Evolutionary conservation across 495 filamentous ascomycete genomes (phyloP), one percentile per base, ranked within the genome.

Genomic region (Trichoderma asperelloides): DNA sequence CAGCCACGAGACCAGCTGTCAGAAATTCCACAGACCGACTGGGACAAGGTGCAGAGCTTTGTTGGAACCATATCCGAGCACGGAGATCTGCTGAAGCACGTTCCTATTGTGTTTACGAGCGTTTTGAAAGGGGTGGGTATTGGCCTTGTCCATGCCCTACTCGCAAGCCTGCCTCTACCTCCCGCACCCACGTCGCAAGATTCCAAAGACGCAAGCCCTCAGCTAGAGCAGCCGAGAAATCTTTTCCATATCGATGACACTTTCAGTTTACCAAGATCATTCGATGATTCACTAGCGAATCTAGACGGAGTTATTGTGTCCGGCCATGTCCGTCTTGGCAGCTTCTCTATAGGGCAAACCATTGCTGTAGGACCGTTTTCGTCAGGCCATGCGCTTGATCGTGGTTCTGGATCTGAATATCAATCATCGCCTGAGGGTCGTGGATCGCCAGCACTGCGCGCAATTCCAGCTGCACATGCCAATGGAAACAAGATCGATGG

Each of bases 231-330:
- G 51, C 82, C 83, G 5, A 71, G 76, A 1, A 82, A 81, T 27
- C 71, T 96, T 2, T 97, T 97, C 70, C 91, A 96, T 72, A 85
- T 97, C 25, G 95, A 97, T 72, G 95, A 97, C 68, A 85, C 80
- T 11, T 86, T 82, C 71, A 81, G 84, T 18, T 79, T 91, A 40
- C 82, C 88, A 18, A 77, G 80, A 3, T 78, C 80, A 2, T 78
- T 77, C 33, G 43, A 45, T 45, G 72, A 77, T 6, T 71, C 82
- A 21, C 76, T 77, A 12, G 80, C 82, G 0, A 76, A 71, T 45
- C 72, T 77, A 18, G 70, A 77, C 1, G 83, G 69, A 66, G 82
- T 87, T 9, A 89, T 98, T 25, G 81, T 97, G 0, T 92, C 91
- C 43, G 95, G 95, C 1, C 83, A 95, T 68, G 80, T 98, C 25